phyloP scores from a whole-genome alignment of 495 filamentous ascomycete genomes.

The Penicillium roqueforti region DNA sequence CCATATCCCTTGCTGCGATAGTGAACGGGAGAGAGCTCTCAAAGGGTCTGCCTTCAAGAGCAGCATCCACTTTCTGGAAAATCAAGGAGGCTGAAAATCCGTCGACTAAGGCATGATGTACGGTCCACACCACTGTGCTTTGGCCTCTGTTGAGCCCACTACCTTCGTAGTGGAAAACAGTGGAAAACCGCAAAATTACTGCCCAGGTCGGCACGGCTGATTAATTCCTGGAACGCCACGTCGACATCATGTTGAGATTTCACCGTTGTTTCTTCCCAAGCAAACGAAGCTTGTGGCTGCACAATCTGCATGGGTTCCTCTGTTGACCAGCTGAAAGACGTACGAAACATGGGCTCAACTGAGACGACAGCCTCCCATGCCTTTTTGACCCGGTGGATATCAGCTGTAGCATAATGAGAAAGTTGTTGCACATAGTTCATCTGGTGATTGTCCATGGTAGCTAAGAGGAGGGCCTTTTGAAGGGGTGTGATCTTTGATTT shows the following conservation, averaged over 20 bases:
- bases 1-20: not conserved
- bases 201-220: not conserved
- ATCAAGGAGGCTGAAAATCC: slow-evolving; percentile 16
- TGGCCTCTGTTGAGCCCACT: not conserved
- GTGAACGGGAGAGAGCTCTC: slow-evolving; percentile 2
- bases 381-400: slow-evolving; percentile 6
- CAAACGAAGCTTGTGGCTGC: not conserved
- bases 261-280: slow-evolving; percentile 1
- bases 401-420: slow-evolving; percentile 4
- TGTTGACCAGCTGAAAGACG: slow-evolving; percentile 2
- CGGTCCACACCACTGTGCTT: slow-evolving; percentile 17
- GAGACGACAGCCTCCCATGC: slow-evolving; percentile 16
- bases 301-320: not conserved
- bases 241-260: not conserved
- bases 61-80: slow-evolving; percentile 11
- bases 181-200: slow-evolving; percentile 6
- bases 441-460: not conserved
- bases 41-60: not conserved
- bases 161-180: slow-evolving; percentile 8
- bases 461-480: not conserved
- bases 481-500: not conserved
- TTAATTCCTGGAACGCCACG: not conserved
- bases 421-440: slow-evolving; percentile 1
- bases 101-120: slow-evolving; percentile 23
- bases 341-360: slow-evolving; percentile 16